Evolutionary conservation across 2,329 filamentous ascomycete genomes (phyloP).

Genomic region (Biscogniauxia sp.): DNA sequence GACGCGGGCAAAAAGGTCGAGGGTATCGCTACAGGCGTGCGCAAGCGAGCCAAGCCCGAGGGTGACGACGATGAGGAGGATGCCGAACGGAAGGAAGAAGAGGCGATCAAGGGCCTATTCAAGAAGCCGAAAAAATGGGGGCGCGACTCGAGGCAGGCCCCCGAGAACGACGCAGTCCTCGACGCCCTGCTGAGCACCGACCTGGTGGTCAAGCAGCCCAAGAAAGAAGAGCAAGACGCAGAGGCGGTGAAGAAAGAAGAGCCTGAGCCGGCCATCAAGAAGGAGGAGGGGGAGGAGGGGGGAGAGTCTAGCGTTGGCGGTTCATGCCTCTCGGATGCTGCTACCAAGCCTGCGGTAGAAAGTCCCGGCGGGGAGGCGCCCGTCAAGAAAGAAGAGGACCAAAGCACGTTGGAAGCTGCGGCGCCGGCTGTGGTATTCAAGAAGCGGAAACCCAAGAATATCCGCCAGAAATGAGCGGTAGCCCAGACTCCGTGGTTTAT

Average conservation of each 20-base stretch:
- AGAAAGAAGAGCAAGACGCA: constrained; percentile 26
- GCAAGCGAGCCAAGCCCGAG: constrained; percentile 49
- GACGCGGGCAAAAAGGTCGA: constrained; percentile 43
- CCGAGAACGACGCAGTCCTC: constrained; percentile 54
- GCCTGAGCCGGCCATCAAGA: constrained; percentile 37
- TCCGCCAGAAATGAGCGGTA: constrained; percentile 53
- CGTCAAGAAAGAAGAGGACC: constrained; percentile 28
- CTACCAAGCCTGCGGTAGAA: constrained; percentile 4
- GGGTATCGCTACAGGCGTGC: constrained; percentile 53
- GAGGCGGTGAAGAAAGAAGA: constrained; percentile 17
- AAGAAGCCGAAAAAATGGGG: constrained; percentile 59
- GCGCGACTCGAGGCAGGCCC: constrained; percentile 49
- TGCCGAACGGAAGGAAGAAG: constrained; percentile 59
- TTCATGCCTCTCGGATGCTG: constrained; percentile 6
- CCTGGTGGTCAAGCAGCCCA: constrained; percentile 27
- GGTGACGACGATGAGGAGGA: constrained; percentile 49
- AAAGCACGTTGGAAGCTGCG: constrained; percentile 14
- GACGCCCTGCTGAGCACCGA: constrained; percentile 55
- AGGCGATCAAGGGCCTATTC: constrained; percentile 56
- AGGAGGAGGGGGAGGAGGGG: constrained; percentile 44
- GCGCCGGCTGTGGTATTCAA: constrained; percentile 66
- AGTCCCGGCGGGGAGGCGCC: constrained; percentile 1
- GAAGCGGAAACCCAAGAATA: constrained; percentile 70
- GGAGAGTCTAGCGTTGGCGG: constrained; percentile 26
- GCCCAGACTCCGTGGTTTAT: background rate